phyloP scores from a whole-genome alignment of 2,329 filamentous ascomycete species.

The Hypoxylon sp. region DNA sequence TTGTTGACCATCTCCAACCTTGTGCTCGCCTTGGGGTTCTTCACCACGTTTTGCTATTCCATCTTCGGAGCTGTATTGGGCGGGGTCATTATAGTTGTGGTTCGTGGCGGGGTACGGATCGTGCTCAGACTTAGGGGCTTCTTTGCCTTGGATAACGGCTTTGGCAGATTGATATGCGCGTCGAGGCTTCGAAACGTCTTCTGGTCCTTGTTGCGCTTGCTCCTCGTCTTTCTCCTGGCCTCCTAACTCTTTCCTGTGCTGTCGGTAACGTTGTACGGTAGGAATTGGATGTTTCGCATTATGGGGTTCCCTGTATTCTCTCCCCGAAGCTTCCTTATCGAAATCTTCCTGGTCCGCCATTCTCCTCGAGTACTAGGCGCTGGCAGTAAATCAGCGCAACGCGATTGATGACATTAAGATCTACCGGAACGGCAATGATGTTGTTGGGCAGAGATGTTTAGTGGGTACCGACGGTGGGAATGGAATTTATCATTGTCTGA shows the following conservation, averaged over 20 bases:
- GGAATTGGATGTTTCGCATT: constrained; percentile 53
- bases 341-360: constrained; percentile 42
- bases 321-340: constrained; percentile 34
- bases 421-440: not conserved
- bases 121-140: constrained; percentile 47
- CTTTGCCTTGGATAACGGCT: constrained; percentile 54
- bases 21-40: constrained; percentile 31
- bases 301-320: constrained; percentile 43
- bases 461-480: not conserved
- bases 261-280: constrained; percentile 62
- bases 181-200: constrained; percentile 53
- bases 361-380: not conserved
- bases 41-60: constrained; percentile 26
- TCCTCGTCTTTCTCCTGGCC: constrained; percentile 54
- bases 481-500: constrained; percentile 6
- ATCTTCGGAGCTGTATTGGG: constrained; percentile 38
- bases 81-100: constrained; percentile 47
- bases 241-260: constrained; percentile 61
- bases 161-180: constrained; percentile 54
- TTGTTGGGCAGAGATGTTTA: not conserved
- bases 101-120: constrained; percentile 56
- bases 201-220: constrained; percentile 51
- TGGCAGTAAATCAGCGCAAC: not conserved
- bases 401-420: not conserved
- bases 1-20: constrained; percentile 30